A percentile compares a stretch with the other conserved stretches of the same genome.
Conservation (phyloP, 2,329 filamentous ascomycete genomes). For the Colletotrichum lentis region DNA sequence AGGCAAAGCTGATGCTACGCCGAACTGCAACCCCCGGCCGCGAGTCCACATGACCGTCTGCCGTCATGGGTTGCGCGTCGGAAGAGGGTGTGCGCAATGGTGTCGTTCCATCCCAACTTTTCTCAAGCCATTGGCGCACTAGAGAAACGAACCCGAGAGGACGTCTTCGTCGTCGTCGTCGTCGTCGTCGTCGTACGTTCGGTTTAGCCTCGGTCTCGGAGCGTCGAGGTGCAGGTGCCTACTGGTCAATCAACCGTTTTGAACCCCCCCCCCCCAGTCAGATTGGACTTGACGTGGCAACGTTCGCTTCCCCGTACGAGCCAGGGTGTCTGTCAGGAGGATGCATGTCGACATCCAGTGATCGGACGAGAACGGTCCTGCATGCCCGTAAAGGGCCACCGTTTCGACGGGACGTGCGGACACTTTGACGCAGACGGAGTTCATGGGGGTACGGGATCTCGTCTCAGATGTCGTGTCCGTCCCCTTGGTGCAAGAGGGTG, state of each 20-base stretch:
- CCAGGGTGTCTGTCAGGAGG: not conserved
- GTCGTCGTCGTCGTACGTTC: not conserved
- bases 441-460: slow-evolving; percentile 1
- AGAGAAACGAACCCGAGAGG: slow-evolving; percentile 7
- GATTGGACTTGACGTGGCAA: not conserved
- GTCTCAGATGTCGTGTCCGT: slow-evolving; percentile 21
- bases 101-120: not conserved
- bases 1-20: slow-evolving; percentile 28
- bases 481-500: slow-evolving; percentile 29
- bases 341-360: not conserved
- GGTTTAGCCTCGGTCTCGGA: slow-evolving; percentile 23
- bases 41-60: slow-evolving; percentile 27
- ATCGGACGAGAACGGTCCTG: slow-evolving; percentile 18
- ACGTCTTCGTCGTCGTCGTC: not conserved
- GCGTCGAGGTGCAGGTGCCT: slow-evolving; percentile 11
- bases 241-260: slow-evolving; percentile 14
- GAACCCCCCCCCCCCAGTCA: slow-evolving; percentile 7
- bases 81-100: slow-evolving; percentile 27
- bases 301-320: slow-evolving; percentile 5
- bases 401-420: slow-evolving; percentile 29
- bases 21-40: slow-evolving; percentile 20
- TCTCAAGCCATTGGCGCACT: slow-evolving; percentile 23
- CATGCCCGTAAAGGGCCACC: slow-evolving; percentile 1
- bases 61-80: not conserved
- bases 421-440: slow-evolving; percentile 24